Evolutionary conservation across 306 rosid species (phyloP), one percentile per base, ranked within the genome.

Genomic region (Medicago ruthenica): DNA sequence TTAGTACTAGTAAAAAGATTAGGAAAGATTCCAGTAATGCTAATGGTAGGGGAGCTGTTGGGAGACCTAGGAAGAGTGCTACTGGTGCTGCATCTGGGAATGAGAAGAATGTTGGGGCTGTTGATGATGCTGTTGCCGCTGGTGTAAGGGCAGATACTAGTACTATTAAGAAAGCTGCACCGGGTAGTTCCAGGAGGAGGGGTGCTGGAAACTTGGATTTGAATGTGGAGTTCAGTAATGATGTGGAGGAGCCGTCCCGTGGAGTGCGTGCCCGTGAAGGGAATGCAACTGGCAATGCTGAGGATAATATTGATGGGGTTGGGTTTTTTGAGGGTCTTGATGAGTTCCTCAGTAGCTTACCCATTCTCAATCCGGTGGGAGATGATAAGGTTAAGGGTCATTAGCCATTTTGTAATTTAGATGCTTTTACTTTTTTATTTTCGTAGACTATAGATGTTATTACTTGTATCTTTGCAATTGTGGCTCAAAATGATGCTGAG

Each of bases 201-300:
- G 97, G 95, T 68, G 87, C 85, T 2, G 88, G 85, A 15, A 89
- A 87, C 61, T 71, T 88, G 86, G 99, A 95, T 85, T 90, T 95
- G 92, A 95, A 95, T 84, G 97, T 92, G 75, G 97, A 95, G 89
- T 89, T 90, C 14, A 95, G 91, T 63, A 95, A 95, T 69, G 99
- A 92, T 67, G 90, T 67, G 16, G 97, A 95, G 74, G 99, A 92
- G 82, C 86, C 86, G 3, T 79, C 86, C 1, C 83, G 79, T 0
- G 84, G 83, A 4, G 66, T 7, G 51, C 66, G 51, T 55, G 50
- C 24, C 41, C 85, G 85, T 16, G 88, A 82, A 77, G 95, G 88
- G 63, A 79, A 87, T 48, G 85, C 88, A 40, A 45, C 85, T 39
- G 85, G 85, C 31, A 71, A 84, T 81, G 85, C 86, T 51, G 97